Conservation (phyloP, 2,329 filamentous ascomycete species). For the Fusarium palustre region DNA sequence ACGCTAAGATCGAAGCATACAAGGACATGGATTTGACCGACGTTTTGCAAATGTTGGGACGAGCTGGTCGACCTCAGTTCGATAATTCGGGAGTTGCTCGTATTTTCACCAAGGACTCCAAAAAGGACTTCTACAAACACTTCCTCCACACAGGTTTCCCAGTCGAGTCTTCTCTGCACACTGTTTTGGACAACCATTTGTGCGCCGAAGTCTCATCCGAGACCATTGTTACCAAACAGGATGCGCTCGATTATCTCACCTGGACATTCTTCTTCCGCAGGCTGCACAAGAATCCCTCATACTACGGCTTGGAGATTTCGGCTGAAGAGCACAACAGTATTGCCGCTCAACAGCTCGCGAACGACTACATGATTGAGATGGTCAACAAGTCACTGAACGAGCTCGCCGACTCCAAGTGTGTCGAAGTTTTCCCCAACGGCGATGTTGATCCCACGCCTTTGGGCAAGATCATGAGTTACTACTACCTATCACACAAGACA, state of each 20-base stretch:
- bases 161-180: constrained; percentile 95
- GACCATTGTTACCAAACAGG: constrained; percentile 93
- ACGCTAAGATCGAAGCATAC: constrained; percentile 97
- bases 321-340: constrained; percentile 92
- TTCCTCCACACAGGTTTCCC: constrained; percentile 98
- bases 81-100: constrained; percentile 95
- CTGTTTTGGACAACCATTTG: constrained; percentile 96
- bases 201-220: constrained; percentile 94
- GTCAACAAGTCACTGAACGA: constrained; percentile 88
- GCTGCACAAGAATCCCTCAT: constrained; percentile 97
- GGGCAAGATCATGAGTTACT: constrained; percentile 99
- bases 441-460: constrained; percentile 90
- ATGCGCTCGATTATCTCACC: constrained; percentile 95
- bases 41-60: constrained; percentile 96
- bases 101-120: constrained; percentile 96
- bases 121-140: constrained; percentile 99
- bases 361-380: constrained; percentile 94
- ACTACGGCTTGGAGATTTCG: constrained; percentile 94
- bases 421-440: constrained; percentile 84
- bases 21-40: constrained; percentile 99
- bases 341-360: constrained; percentile 85
- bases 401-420: constrained; percentile 85
- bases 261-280: constrained; percentile 99
- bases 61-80: constrained; percentile 95
- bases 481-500: constrained; percentile 96